Evolutionary conservation across 2,329 filamentous ascomycete species (phyloP).

Genomic region (Whalleya microplaca): DNA sequence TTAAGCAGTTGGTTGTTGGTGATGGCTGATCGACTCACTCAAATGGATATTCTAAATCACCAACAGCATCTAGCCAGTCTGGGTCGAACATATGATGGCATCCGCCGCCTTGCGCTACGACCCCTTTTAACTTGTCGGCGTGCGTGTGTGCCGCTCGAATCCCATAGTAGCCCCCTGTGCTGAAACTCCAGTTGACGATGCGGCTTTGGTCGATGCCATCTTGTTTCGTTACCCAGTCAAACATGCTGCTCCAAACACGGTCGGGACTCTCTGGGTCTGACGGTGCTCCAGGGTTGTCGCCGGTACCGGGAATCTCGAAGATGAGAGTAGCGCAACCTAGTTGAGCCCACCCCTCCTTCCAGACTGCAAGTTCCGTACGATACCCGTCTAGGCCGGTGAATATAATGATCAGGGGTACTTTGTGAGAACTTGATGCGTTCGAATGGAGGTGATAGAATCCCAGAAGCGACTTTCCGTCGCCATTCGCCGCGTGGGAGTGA

Average conservation of each 20-base stretch:
- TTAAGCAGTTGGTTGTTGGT: too few species aligned
- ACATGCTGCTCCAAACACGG: conserved; percentile 55
- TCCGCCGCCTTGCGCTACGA: conserved; percentile 58
- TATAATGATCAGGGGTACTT: conserved; percentile 33
- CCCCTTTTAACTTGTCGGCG: conserved; percentile 51
- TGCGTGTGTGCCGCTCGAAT: conserved; percentile 63
- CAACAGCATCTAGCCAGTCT: conserved; percentile 56
- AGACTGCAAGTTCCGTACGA: conserved; percentile 40
- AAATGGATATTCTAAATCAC: conserved; percentile 63
- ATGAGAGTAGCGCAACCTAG: conserved; percentile 53
- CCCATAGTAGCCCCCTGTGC: conserved; percentile 62
- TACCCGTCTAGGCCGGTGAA: conserved; percentile 36
- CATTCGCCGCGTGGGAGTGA: conserved; percentile 29
- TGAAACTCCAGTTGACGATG: conserved; percentile 59
- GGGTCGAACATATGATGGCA: conserved; percentile 61
- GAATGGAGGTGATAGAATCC: conserved; percentile 36
- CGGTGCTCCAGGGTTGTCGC: conserved; percentile 55
- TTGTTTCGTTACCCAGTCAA: conserved; percentile 57
- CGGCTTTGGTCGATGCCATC: conserved; percentile 50
- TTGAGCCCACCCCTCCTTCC: conserved; percentile 39
- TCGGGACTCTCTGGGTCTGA: conserved; percentile 53
- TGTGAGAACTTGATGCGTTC: conserved; percentile 15
- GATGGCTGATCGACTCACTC: conserved; percentile 41
- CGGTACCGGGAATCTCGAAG: conserved; percentile 61
- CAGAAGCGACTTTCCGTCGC: conserved; percentile 32